Evolutionary conservation across 1,284 basidiomycete species (phyloP).

Genomic region (Microbotryum violaceum): DNA sequence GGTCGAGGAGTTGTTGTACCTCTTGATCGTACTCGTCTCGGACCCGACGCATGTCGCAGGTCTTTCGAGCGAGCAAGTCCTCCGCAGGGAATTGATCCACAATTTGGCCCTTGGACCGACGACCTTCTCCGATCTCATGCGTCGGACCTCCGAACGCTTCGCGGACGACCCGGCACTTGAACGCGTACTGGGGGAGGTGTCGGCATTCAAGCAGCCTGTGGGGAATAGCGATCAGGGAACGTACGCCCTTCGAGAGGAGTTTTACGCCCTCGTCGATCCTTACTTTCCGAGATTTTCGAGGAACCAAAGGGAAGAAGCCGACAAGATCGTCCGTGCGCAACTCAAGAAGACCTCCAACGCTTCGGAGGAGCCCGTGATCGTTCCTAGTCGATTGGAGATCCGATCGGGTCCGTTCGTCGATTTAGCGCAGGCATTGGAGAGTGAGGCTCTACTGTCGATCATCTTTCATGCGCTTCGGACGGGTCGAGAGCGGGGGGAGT

Average conservation of each 20-base stretch:
- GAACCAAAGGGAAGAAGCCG: conserved; percentile 92
- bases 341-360: conserved; percentile 53
- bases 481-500: conserved; percentile 14
- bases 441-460: conserved; percentile 61
- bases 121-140: conserved; percentile 85
- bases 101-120: conserved; percentile 80
- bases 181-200: conserved; percentile 66
- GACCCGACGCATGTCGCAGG: conserved; percentile 71
- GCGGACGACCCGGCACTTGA: conserved; percentile 82
- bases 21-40: conserved; percentile 77
- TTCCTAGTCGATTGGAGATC: conserved; percentile 62
- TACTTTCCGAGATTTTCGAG: conserved; percentile 95
- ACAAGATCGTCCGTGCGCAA: conserved; percentile 62
- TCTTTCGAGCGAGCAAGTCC: conserved; percentile 58
- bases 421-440: conserved; percentile 56
- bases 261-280: conserved; percentile 81
- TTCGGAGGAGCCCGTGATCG: conserved; percentile 46
- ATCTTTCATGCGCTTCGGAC: conserved; percentile 70
- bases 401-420: conserved; percentile 58
- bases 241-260: conserved; percentile 79
- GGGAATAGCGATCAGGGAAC: conserved; percentile 66
- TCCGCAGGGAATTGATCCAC: conserved; percentile 82
- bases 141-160: conserved; percentile 81
- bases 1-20: conserved; percentile 85
- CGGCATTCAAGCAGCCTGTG: conserved; percentile 69